Evolutionary conservation across 352 stramenopile genomes (phyloP).

Genomic region (Phytophthora cactorum): DNA sequence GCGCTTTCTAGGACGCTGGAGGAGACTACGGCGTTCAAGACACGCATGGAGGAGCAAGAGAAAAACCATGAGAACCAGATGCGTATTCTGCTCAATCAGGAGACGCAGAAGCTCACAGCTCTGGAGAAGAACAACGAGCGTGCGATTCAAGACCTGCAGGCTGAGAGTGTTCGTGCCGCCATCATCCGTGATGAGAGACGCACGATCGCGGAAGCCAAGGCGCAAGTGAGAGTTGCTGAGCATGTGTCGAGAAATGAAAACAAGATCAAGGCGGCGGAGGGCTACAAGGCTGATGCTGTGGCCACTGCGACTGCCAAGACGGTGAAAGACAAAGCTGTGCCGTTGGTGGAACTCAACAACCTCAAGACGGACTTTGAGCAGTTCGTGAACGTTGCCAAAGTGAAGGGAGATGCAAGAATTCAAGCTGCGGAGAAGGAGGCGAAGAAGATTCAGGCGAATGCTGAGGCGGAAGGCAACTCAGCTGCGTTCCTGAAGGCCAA

Average conservation of each 20-base stretch:
- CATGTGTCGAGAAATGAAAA: conserved; percentile 60
- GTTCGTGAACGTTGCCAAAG: conserved; percentile 68
- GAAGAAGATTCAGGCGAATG: conserved; percentile 54
- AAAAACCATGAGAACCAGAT: conserved; percentile 91
- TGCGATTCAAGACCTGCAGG: conserved; percentile 73
- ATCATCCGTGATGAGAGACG: conserved; percentile 86
- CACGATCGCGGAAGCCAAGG: conserved; percentile 75
- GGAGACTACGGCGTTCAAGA: conserved; percentile 87
- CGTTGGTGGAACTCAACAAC: conserved; percentile 61
- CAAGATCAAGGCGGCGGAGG: conserved; percentile 73
- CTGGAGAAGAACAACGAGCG: conserved; percentile 85
- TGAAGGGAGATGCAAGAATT: conserved; percentile 66
- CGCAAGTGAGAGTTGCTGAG: conserved; percentile 76
- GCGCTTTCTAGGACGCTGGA: conserved; percentile 75
- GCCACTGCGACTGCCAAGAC: conserved; percentile 58
- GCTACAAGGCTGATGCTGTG: conserved; percentile 71
- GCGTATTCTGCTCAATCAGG: conserved; percentile 83
- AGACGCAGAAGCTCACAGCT: conserved; percentile 82
- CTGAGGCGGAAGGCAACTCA: conserved; percentile 67
- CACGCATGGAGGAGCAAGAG: conserved; percentile 88
- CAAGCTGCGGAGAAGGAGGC: conserved; percentile 73
- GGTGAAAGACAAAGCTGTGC: conserved; percentile 64
- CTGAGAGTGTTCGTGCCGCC: conserved; percentile 63
- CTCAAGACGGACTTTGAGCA: conserved; percentile 70
- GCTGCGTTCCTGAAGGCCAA: conserved; percentile 74